phyloP scores from a whole-genome alignment of 73 alveolate genomes.

The Tetrahymena malaccensis region DNA sequence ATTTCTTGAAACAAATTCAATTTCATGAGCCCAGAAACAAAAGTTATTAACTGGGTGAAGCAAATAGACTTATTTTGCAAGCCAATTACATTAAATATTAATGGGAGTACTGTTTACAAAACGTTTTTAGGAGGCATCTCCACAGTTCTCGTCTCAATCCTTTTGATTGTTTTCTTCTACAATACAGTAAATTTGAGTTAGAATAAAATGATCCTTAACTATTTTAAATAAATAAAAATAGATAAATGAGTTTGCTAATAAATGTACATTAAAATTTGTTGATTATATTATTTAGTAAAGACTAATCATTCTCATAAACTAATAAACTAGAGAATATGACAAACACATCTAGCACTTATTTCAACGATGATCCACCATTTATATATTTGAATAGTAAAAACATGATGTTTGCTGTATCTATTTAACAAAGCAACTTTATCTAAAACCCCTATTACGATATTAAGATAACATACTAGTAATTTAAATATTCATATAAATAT shows the following conservation, averaged over 20 bases:
- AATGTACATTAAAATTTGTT: background rate
- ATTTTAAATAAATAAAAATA: background rate
- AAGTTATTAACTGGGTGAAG: background rate
- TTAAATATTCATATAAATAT: no score
- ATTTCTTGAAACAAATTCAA: no score
- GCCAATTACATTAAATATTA: background rate
- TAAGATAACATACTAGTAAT: background rate
- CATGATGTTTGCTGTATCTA: background rate
- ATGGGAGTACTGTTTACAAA: background rate
- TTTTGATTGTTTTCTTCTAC: background rate
- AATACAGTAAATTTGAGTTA: background rate
- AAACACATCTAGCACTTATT: background rate
- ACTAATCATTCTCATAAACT: background rate
- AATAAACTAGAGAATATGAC: background rate
- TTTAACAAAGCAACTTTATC: background rate
- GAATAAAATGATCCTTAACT: background rate
- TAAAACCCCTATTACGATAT: background rate
- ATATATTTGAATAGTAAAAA: background rate
- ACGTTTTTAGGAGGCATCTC: background rate
- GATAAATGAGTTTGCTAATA: background rate
- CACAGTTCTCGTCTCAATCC: background rate
- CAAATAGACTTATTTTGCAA: background rate
- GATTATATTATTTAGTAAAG: background rate
- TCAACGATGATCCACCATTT: background rate
- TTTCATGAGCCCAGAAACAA: background rate